Evolutionary conservation across 1,139 yeast genomes (phyloP).

Genomic region (Yamadazyma membranifaciens): DNA sequence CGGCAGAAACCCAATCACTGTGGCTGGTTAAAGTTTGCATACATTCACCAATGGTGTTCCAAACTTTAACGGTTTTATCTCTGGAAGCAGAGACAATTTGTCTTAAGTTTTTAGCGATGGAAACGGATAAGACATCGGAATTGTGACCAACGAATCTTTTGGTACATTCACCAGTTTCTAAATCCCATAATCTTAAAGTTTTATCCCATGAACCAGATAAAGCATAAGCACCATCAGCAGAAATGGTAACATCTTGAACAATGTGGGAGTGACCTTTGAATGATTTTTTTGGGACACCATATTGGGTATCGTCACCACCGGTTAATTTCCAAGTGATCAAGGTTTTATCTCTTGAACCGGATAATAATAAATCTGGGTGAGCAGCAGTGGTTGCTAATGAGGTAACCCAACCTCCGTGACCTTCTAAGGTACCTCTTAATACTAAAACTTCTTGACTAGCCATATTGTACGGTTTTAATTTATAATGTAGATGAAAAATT

Average conservation of each 20-base stretch:
- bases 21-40: conserved; percentile 93
- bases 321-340: conserved; percentile 98
- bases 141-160: conserved; percentile 98
- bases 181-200: conserved; percentile 98
- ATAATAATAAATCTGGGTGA: conserved; percentile 96
- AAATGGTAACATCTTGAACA: conserved; percentile 96
- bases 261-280: conserved; percentile 99
- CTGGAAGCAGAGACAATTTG: conserved; percentile 99
- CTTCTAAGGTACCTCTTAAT: conserved; percentile 99
- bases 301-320: conserved; percentile 90
- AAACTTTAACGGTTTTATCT: conserved; percentile 98
- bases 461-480: conserved; percentile 33
- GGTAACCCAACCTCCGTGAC: conserved; percentile 88
- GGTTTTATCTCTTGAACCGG: conserved; percentile 99
- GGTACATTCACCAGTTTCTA: conserved; percentile 91
- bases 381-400: conserved; percentile 97
- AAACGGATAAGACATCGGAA: conserved; percentile 95
- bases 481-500: conserved; percentile 11
- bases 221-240: conserved; percentile 98
- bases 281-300: conserved; percentile 98
- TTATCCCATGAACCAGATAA: conserved; percentile 99
- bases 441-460: conserved; percentile 92
- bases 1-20: conserved; percentile 99
- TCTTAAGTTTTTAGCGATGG: conserved; percentile 96
- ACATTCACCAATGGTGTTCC: conserved; percentile 99